phyloP scores from a whole-genome alignment of 192 early-diverging fungal species.

The Ramicandelaber brevisporus region DNA sequence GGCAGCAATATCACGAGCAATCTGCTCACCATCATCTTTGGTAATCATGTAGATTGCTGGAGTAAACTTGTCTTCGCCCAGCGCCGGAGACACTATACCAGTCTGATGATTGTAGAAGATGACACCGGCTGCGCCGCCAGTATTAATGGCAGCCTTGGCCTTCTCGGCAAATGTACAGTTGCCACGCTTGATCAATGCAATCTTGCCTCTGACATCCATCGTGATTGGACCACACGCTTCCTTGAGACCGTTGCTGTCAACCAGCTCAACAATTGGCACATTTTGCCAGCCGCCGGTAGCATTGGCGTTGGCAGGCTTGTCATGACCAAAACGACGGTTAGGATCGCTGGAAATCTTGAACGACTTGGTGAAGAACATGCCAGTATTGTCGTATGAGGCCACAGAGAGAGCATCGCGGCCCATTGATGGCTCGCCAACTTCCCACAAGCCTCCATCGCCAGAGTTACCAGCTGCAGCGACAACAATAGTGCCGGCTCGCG shows the following conservation, averaged over 20 bases:
- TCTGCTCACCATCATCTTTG: conserved; percentile 10
- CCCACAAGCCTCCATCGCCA: conserved; percentile 33
- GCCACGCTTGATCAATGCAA: conserved; percentile 39
- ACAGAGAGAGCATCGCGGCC: conserved; percentile 25
- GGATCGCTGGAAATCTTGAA: too few species aligned
- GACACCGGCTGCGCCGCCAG: conserved; percentile 30
- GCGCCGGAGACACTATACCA: conserved; percentile 12
- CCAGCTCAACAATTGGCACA: conserved; percentile 15
- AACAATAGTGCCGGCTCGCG: conserved; percentile 14
- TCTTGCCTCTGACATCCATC: conserved; percentile 13
- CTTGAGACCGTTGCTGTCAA: conserved; percentile 13
- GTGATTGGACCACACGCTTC: conserved; percentile 27
- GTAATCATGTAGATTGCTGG: conserved; percentile 16
- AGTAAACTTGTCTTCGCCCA: conserved; percentile 2
- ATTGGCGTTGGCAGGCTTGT: too few species aligned
- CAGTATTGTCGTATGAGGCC: conserved; percentile 25
- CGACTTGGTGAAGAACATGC: too few species aligned
- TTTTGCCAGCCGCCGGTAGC: conserved; percentile 2
- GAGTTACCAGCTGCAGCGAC: conserved; percentile 37
- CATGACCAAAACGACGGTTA: too few species aligned
- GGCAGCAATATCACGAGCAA: conserved; percentile 4
- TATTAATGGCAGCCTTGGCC: conserved; percentile 16
- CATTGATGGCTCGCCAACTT: conserved; percentile 18
- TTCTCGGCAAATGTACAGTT: conserved; percentile 40
- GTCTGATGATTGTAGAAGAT: conserved; percentile 30